These are phyloP conservation scores for Ceriops zippeliana DNA, from an alignment of 345 rosid genomes.

Conservation along the genomic window DNA sequence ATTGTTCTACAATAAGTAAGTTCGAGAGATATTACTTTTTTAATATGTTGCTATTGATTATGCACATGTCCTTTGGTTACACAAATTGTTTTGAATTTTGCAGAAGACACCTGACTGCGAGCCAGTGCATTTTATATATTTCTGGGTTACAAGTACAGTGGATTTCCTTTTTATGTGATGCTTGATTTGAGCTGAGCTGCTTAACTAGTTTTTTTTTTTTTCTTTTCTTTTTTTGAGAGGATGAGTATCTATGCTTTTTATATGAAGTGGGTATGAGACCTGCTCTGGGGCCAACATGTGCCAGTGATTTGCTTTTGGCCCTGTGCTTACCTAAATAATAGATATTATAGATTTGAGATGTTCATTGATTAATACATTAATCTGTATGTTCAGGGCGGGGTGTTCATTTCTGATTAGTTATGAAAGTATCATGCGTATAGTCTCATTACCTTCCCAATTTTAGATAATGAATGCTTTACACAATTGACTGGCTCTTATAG, in stretches of 20 bases:
- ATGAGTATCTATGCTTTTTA: constrained; percentile 9
- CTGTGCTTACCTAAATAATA: background rate
- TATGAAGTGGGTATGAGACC: constrained; percentile 10
- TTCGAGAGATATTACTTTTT: background rate
- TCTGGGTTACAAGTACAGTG: constrained; percentile 22
- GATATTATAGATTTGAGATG: background rate
- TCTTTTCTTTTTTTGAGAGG: background rate
- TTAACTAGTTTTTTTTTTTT: background rate
- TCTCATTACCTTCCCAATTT: too few species aligned
- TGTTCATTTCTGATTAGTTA: too few species aligned
- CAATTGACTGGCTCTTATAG: too few species aligned
- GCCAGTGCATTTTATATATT: constrained; percentile 14
- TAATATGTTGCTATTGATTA: background rate
- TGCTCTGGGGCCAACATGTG: background rate
- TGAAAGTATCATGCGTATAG: too few species aligned
- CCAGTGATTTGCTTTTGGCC: background rate
- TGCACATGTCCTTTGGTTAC: background rate
- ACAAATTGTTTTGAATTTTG: background rate
- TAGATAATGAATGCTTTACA: too few species aligned
- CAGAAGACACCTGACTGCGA: background rate
- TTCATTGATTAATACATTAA: background rate
- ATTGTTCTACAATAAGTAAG: constrained; percentile 89
- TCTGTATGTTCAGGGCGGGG: too few species aligned
- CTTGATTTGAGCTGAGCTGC: constrained; percentile 10
- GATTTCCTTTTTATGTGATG: constrained; percentile 9